Percentiles rank a stretch among this genome's conserved stretches.
Conservation (phyloP, 768 basidiomycete genomes). For the Pulveroboletus sp. region DNA sequence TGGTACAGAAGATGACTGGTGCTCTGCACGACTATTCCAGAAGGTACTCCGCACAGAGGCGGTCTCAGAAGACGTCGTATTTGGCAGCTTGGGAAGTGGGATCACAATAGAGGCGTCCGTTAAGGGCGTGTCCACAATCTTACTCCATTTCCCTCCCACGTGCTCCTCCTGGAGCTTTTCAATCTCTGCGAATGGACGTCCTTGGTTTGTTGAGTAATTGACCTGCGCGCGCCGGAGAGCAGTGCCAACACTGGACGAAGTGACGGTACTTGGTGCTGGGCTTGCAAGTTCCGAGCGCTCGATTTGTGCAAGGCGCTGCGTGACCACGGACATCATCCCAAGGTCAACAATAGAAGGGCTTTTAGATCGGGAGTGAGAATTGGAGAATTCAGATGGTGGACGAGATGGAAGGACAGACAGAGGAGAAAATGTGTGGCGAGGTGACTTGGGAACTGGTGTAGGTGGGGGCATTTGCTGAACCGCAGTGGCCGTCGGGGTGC, state of each 20-base stretch:
- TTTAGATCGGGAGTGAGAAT: constrained; percentile 28
- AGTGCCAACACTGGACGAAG: constrained; percentile 21
- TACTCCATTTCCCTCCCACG: background rate
- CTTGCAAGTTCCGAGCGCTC: constrained; percentile 30
- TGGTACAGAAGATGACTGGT: background rate
- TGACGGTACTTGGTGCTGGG: constrained; percentile 15
- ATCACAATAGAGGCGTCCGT: constrained; percentile 24
- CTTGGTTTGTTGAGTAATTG: constrained; percentile 6
- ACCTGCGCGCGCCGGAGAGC: constrained; percentile 25
- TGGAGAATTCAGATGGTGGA: constrained; percentile 23
- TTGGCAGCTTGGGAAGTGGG: constrained; percentile 19
- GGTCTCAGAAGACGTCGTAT: constrained; percentile 3
- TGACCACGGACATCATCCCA: constrained; percentile 57
- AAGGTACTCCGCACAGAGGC: constrained; percentile 25
- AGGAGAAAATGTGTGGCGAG: constrained; percentile 14
- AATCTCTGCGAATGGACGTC: constrained; percentile 20
- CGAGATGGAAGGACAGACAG: constrained; percentile 22
- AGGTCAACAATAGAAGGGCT: constrained; percentile 64
- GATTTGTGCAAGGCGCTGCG: constrained; percentile 60
- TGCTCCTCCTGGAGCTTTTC: constrained; percentile 20
- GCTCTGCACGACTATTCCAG: constrained; percentile 3
- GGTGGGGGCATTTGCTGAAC: constrained; percentile 14
- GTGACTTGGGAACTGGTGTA: constrained; percentile 27
- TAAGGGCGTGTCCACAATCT: constrained; percentile 9
- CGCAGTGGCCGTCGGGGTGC: constrained; percentile 10